phyloP scores from a whole-genome alignment of 2,329 filamentous ascomycete species.

The Apiospora kogelbergensis region DNA sequence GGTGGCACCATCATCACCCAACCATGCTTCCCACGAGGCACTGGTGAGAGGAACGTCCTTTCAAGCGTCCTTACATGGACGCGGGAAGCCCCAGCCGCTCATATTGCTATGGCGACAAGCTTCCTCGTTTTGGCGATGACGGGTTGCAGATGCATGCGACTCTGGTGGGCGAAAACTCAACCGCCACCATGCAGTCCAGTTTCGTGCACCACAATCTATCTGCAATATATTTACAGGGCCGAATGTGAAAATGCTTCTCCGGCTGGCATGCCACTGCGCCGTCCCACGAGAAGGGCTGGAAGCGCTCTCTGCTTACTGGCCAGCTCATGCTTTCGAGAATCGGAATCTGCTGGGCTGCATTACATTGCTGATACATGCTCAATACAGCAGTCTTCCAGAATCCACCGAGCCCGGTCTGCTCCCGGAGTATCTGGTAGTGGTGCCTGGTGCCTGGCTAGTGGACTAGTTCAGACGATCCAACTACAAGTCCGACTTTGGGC shows the following conservation, averaged over 20 bases:
- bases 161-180: not conserved
- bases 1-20: not conserved
- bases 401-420: not conserved
- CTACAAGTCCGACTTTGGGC: not conserved
- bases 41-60: not conserved
- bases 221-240: not conserved
- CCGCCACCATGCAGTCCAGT: not conserved
- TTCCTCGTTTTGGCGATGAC: not conserved
- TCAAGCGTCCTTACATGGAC: not conserved
- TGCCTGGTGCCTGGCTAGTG: not conserved
- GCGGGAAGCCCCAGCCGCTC: not conserved
- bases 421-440: not conserved
- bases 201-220: not conserved
- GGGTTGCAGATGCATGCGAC: not conserved
- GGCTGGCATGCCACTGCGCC: not conserved
- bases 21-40: not conserved
- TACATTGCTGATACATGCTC: not conserved
- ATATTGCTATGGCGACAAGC: not conserved
- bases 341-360: not conserved
- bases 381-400: slow-evolving; percentile 2
- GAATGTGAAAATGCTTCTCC: not conserved
- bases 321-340: not conserved
- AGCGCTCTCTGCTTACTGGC: not conserved
- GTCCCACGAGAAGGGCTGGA: not conserved
- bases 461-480: not conserved